Conservation (phyloP, 2,329 filamentous ascomycete genomes). For the Pseudogymnoascus sp. region DNA sequence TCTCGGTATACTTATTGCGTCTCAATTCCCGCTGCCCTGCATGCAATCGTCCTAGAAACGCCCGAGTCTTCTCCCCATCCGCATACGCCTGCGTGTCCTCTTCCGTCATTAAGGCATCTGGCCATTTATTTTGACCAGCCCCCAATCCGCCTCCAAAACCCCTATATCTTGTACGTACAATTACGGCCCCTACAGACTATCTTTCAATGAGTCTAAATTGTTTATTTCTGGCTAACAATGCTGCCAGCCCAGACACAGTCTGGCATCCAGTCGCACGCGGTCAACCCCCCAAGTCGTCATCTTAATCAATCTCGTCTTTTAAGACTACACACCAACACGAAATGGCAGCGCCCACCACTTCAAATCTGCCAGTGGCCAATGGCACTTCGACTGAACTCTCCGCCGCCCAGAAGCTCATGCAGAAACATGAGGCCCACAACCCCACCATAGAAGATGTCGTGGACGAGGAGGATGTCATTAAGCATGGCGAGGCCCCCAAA, state of each 20-base stretch:
- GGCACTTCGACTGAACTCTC: constrained; percentile 17
- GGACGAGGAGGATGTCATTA: constrained; percentile 72
- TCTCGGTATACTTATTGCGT: constrained; percentile 2
- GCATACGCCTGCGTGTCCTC: constrained; percentile 7
- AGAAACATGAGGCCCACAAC: constrained; percentile 50
- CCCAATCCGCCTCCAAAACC: constrained; percentile 3
- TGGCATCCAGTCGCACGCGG: neutral
- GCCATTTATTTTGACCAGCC: constrained; percentile 2
- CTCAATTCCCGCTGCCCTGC: constrained; percentile 6
- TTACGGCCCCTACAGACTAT: neutral
- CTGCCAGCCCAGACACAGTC: neutral
- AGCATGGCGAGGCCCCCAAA: constrained; percentile 44
- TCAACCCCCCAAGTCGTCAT: neutral
- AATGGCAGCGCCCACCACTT: constrained; percentile 23
- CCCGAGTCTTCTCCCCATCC: constrained; percentile 1
- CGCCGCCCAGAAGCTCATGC: constrained; percentile 48
- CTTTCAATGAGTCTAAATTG: neutral
- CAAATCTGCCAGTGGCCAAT: constrained; percentile 15
- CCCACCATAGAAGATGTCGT: constrained; percentile 71
- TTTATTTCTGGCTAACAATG: neutral
- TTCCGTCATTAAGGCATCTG: constrained; percentile 4
- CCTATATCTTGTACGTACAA: constrained; percentile 2
- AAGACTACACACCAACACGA: neutral
- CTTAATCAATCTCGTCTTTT: neutral
- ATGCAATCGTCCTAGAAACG: constrained; percentile 8